Evolutionary conservation across 805 yeast species (phyloP), one percentile per base, ranked within the genome.

Genomic region (Barnettozyma salicaria): DNA sequence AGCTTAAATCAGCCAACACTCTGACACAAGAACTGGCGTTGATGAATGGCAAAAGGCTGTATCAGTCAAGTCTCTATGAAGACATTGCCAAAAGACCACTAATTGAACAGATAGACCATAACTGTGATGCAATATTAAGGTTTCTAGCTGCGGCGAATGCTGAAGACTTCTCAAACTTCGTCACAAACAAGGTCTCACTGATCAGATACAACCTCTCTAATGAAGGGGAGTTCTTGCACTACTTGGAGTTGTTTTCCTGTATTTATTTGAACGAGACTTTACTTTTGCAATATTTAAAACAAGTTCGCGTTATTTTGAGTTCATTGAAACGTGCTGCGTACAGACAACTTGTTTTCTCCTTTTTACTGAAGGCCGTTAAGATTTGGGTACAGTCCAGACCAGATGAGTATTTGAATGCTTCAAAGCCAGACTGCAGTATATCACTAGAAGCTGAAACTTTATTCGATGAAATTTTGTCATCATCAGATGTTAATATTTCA

Each of bases 351-450:
- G 42, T 74, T 7, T 56, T 73, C 30, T 58, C 64, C 28, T 74
- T 65, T 41, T 61, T 75, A 30, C 51, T 74, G n/a, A 65, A 67
- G 33, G 55, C 74, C 4, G 44, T 75, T 7, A 58, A 61, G 40
- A 56, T 61, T 27, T 78, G 83, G 82, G 60, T 72, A 3, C 49
- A 67, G 37, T 61, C 74, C 10, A 61, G 75, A 43, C 71, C 79
- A 0, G 37, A 46, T 5, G 77, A 75, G 34, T 74, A 61, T 41
- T 35, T 65, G 13, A 53, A 51, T 19, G 45, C 47, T 18, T 33
- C 53, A 4, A 47, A 44, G 30, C 37, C 40, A 2, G 55, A 45
- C 4, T 42, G 56, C 3, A 42, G 42, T 24, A 45, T 55, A 5
- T 27, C 47, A 3, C 32, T 47, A 19, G 58, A 56, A 32, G 59